These are phyloP conservation scores for Corymbia citriodora DNA, from an alignment of 441 rosid genomes.

Conservation along the genomic window DNA sequence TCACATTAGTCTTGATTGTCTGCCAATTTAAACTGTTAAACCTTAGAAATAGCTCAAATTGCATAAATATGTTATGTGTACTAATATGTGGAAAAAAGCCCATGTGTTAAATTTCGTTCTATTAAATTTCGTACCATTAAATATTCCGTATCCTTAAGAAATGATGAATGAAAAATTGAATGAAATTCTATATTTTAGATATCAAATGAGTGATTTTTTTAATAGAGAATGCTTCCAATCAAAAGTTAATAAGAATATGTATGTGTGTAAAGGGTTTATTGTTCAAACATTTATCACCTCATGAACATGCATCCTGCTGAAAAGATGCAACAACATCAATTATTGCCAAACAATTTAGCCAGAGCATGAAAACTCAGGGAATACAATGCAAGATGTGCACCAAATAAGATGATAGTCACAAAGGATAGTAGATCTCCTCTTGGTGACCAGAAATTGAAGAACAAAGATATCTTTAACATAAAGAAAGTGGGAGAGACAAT, in stretches of 20 bases:
- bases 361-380: not conserved
- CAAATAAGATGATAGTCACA: not conserved
- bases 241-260: not conserved
- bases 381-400: not conserved
- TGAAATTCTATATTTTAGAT: not conserved
- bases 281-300: not conserved
- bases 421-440: not conserved
- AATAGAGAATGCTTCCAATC: not conserved
- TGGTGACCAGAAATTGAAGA: not conserved
- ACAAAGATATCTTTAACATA: not conserved
- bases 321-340: not conserved
- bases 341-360: not conserved
- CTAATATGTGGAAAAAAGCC: not conserved
- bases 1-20: constrained; percentile 96
- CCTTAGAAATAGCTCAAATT: not conserved
- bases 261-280: not conserved
- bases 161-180: not conserved
- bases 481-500: not conserved
- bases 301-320: not conserved
- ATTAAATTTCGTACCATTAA: not conserved
- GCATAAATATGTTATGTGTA: not conserved
- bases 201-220: not conserved
- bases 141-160: not conserved
- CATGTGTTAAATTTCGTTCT: not conserved
- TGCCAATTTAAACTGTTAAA: constrained; percentile 5